Conservation (phyloP, 805 yeast species). For the Ogataea kodamae region DNA sequence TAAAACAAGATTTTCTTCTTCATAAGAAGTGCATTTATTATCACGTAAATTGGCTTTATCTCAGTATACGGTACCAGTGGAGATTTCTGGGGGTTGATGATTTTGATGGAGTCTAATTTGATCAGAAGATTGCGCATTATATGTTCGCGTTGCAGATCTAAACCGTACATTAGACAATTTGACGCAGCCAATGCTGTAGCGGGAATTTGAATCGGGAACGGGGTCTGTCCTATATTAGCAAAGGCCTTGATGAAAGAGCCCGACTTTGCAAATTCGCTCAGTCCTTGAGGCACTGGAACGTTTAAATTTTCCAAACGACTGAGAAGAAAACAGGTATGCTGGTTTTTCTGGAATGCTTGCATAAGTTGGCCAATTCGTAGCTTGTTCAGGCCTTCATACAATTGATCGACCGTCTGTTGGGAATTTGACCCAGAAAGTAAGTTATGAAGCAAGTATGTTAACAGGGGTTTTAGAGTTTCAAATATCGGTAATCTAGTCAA, state of each 20-base stretch:
- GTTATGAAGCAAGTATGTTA: conserved; percentile 43
- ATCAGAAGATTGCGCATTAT: conserved; percentile 22
- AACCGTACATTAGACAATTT: conserved; percentile 27
- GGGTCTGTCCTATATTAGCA: conserved; percentile 19
- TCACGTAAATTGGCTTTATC: conserved; percentile 34
- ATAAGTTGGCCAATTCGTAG: conserved; percentile 31
- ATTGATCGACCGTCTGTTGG: conserved; percentile 9
- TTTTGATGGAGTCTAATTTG: conserved; percentile 7
- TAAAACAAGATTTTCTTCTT: conserved; percentile 41
- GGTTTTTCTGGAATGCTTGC: conserved; percentile 10
- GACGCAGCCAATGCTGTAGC: conserved; percentile 27
- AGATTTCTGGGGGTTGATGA: conserved; percentile 1
- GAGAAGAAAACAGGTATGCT: conserved; percentile 21
- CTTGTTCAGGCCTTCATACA: conserved; percentile 17
- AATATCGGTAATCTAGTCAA: conserved; percentile 42
- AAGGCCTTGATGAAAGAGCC: conserved; percentile 23
- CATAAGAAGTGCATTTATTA: conserved; percentile 46
- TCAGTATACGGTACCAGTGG: conserved; percentile 21
- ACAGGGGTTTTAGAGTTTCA: conserved; percentile 46
- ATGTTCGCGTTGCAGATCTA: conserved; percentile 30
- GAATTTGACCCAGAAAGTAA: conserved; percentile 28
- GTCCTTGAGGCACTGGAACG: conserved; percentile 9
- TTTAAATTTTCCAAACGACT: conserved; percentile 21
- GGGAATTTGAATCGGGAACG: conserved; percentile 33
- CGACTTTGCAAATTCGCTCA: conserved; percentile 16